phyloP scores from a whole-genome alignment of 805 yeast species.

The Yamadazyma tumulicola region DNA sequence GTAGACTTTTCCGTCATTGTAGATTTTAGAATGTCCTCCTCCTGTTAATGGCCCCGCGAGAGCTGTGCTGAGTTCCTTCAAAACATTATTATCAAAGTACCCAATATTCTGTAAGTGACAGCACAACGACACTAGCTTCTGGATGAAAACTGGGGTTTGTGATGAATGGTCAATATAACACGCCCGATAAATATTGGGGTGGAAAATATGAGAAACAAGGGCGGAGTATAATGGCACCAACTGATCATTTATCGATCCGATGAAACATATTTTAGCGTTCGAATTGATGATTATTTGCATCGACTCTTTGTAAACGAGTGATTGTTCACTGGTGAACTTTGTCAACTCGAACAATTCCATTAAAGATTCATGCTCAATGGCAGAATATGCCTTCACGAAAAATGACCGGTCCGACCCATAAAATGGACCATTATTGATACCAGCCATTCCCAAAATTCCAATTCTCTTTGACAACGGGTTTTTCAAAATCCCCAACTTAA shows the following conservation, averaged over 20 bases:
- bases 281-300: conserved; percentile 59
- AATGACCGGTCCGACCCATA: conserved; percentile 83
- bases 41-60: conserved; percentile 90
- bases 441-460: conserved; percentile 91
- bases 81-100: conserved; percentile 76
- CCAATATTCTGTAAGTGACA: conserved; percentile 76
- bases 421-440: conserved; percentile 90
- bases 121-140: conserved; percentile 69
- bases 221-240: conserved; percentile 91
- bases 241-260: conserved; percentile 92
- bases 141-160: conserved; percentile 73
- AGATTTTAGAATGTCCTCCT: conserved; percentile 89
- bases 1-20: conserved; percentile 82
- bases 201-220: conserved; percentile 73
- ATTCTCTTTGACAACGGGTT: conserved; percentile 45
- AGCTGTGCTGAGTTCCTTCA: conserved; percentile 72
- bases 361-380: conserved; percentile 85
- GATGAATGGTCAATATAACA: conserved; percentile 84
- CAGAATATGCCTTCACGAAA: conserved; percentile 82
- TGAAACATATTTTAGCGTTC: conserved; percentile 74
- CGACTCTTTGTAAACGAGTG: conserved; percentile 66
- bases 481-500: conserved; percentile 50
- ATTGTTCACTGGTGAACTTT: conserved; percentile 66
- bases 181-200: conserved; percentile 87
- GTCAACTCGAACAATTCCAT: conserved; percentile 87